These are phyloP conservation scores for Podila horticola DNA, from an alignment of 192 early-diverging fungal genomes.

Conservation along the genomic window DNA sequence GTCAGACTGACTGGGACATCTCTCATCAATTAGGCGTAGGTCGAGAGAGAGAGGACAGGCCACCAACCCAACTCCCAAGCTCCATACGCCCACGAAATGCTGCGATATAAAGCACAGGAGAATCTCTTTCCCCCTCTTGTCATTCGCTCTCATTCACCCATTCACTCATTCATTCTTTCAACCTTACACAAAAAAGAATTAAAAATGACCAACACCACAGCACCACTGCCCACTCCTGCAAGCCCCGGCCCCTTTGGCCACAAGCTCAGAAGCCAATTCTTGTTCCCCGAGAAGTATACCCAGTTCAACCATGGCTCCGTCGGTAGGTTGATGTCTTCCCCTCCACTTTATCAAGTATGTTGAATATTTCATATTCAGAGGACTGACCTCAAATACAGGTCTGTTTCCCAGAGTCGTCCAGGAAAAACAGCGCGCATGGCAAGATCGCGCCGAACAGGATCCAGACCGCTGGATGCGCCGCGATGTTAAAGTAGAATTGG, in stretches of 20 bases:
- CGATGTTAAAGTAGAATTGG: constrained; percentile 47
- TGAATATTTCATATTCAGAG: not conserved
- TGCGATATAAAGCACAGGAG: no score
- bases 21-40: no score
- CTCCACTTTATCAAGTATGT: not conserved
- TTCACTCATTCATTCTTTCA: not conserved
- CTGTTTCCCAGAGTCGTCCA: constrained; percentile 33
- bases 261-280: constrained; percentile 57
- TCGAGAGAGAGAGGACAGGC: no score
- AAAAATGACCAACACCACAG: not conserved
- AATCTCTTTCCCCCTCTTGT: no score
- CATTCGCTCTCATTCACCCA: not conserved
- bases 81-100: no score
- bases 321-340: constrained; percentile 36
- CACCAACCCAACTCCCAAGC: no score
- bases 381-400: constrained; percentile 6
- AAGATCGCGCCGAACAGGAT: constrained; percentile 28
- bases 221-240: constrained; percentile 10
- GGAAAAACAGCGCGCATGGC: constrained; percentile 37
- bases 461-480: constrained; percentile 62
- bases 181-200: not conserved
- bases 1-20: no score
- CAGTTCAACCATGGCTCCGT: constrained; percentile 76
- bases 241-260: constrained; percentile 57
- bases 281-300: constrained; percentile 59